These are phyloP conservation scores for Podila epigama DNA, from an alignment of 192 early-diverging fungal genomes.

Conservation along the genomic window DNA sequence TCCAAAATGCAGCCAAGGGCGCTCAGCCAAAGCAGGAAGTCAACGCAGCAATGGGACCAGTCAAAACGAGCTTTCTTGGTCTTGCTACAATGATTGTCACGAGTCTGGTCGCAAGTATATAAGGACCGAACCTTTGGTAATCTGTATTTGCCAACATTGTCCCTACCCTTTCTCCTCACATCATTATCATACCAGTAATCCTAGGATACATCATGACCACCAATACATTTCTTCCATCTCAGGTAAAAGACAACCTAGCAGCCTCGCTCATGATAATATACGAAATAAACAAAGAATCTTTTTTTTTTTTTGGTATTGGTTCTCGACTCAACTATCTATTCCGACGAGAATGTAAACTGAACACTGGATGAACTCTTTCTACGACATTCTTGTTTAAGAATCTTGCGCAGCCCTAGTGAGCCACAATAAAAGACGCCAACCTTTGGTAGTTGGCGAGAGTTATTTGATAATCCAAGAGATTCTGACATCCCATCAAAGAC, in stretches of 20 bases:
- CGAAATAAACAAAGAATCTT: background rate
- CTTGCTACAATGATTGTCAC: background rate
- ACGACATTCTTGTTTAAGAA: constrained; percentile 52
- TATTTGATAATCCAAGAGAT: constrained; percentile 11
- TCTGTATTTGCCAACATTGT: background rate
- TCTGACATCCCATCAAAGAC: constrained; percentile 64
- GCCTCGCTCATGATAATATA: background rate
- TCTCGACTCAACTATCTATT: constrained; percentile 1
- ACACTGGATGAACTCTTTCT: constrained; percentile 1
- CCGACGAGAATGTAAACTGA: constrained; percentile 19
- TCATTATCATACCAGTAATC: background rate
- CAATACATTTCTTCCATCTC: background rate
- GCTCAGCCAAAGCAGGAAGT: constrained; percentile 2
- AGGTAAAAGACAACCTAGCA: background rate
- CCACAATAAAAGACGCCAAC: constrained; percentile 91
- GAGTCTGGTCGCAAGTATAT: background rate
- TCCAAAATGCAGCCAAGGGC: constrained; percentile 19
- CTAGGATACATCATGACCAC: background rate
- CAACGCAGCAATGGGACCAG: background rate
- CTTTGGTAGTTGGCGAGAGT: constrained; percentile 42
- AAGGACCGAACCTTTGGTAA: background rate
- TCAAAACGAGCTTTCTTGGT: background rate
- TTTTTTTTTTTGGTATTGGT: background rate
- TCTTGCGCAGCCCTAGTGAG: constrained; percentile 65
- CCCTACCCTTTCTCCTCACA: background rate